phyloP scores from a whole-genome alignment of 1,284 basidiomycete genomes.

The Melampsora medusae region DNA sequence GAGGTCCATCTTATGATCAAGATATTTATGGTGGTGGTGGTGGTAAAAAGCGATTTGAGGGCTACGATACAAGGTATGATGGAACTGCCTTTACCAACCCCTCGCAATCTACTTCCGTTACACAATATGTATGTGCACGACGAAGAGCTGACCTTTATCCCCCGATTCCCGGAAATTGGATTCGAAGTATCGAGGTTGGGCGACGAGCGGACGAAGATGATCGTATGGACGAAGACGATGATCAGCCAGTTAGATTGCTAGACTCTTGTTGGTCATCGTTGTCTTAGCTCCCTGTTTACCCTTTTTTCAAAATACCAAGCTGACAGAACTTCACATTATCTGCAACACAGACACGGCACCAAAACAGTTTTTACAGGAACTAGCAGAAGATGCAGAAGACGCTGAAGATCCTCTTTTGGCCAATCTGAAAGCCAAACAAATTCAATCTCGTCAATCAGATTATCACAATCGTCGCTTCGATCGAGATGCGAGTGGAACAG shows the following conservation, averaged over 20 bases:
- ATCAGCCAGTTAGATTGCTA: slow-evolving; percentile 45
- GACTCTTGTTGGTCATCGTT: slow-evolving; percentile 36
- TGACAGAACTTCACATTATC: neutral
- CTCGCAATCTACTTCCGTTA: neutral
- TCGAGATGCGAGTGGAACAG: slow-evolving; percentile 60
- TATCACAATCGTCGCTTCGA: slow-evolving; percentile 91
- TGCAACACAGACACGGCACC: slow-evolving; percentile 67
- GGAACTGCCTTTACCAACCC: neutral
- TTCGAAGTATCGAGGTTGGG: slow-evolving; percentile 34
- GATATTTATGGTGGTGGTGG: slow-evolving; percentile 37
- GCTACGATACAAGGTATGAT: slow-evolving; percentile 41
- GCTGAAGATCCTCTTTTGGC: slow-evolving; percentile 89
- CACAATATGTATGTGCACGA: neutral
- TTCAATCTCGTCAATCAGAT: slow-evolving; percentile 88
- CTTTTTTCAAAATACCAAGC: neutral
- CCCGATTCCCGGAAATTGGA: neutral
- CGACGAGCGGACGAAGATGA: slow-evolving; percentile 14
- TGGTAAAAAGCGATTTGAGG: slow-evolving; percentile 29
- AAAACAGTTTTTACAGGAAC: slow-evolving; percentile 91
- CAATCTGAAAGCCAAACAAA: slow-evolving; percentile 85
- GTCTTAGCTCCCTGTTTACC: neutral
- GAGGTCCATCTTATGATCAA: slow-evolving; percentile 40
- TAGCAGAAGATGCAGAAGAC: slow-evolving; percentile 86
- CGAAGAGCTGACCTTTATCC: neutral
- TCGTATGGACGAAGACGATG: slow-evolving; percentile 45